Conservation (phyloP, 2,329 filamentous ascomycete species). For the Cladorrhinum sp. region DNA sequence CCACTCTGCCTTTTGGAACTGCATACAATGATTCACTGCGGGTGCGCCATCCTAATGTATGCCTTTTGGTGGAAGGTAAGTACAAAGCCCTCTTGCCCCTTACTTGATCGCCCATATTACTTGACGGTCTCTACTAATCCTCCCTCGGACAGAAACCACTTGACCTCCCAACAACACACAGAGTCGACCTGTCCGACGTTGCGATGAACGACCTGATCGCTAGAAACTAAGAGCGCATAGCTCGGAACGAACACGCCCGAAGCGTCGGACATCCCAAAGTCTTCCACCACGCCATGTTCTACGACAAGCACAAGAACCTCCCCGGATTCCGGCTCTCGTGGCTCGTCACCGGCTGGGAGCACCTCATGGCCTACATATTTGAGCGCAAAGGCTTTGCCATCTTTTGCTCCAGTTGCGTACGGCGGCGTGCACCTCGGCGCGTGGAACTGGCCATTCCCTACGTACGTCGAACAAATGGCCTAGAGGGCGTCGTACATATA, state of each 20-base stretch:
- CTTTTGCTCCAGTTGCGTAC: not conserved
- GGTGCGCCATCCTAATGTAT: constrained; percentile 24
- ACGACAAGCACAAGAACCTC: not conserved
- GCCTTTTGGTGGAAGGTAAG: constrained; percentile 16
- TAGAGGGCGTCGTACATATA: constrained; percentile 1
- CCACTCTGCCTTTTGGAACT: constrained; percentile 39
- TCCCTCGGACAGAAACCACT: constrained; percentile 8
- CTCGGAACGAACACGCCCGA: too few species aligned
- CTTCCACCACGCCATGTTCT: not conserved
- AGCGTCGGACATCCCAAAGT: too few species aligned
- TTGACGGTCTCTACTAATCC: not conserved
- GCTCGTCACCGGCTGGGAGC: not conserved
- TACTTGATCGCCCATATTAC: not conserved
- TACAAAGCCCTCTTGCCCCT: too few species aligned
- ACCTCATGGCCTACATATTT: not conserved
- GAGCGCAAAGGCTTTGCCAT: not conserved
- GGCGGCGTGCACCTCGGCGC: constrained; percentile 8
- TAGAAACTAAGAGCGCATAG: too few species aligned
- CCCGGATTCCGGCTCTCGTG: not conserved
- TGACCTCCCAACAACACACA: too few species aligned
- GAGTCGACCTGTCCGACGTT: too few species aligned
- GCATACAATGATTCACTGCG: constrained; percentile 33
- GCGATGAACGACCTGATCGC: too few species aligned
- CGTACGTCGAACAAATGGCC: not conserved
- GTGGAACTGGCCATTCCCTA: constrained; percentile 11